Percentiles rank a stretch among this genome's conserved stretches.
phyloP scores from a whole-genome alignment of 2,329 filamentous ascomycete genomes.

The Cladosporium sphaerospermum region DNA sequence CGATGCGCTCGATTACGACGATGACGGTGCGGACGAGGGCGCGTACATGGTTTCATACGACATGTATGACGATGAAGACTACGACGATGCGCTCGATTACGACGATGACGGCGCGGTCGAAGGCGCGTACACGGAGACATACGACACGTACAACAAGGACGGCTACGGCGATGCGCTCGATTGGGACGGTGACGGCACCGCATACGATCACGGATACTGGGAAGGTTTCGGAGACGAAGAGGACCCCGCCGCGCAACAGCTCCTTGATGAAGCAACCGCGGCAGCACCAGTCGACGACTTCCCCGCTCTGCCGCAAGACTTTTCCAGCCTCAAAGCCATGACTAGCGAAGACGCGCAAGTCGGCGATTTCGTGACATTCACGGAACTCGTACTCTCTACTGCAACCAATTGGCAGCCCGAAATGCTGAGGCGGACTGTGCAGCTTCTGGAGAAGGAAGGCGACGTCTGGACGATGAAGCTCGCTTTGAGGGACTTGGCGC shows the following conservation, averaged over 20 bases:
- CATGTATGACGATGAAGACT: slow-evolving; percentile 16
- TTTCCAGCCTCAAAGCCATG: slow-evolving; percentile 47
- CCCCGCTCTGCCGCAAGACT: slow-evolving; percentile 33
- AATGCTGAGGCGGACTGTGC: slow-evolving; percentile 58
- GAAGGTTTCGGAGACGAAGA: slow-evolving; percentile 16
- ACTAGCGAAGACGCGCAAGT: slow-evolving; percentile 42
- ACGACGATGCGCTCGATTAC: slow-evolving; percentile 1
- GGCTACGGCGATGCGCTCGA: slow-evolving; percentile 6
- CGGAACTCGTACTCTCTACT: slow-evolving; percentile 55
- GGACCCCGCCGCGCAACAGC: slow-evolving; percentile 26
- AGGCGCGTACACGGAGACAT: slow-evolving; percentile 26
- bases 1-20: slow-evolving; percentile 39
- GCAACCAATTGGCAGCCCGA: slow-evolving; percentile 62
- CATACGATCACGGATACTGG: background rate
- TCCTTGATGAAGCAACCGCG: slow-evolving; percentile 19
- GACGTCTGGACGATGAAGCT: slow-evolving; percentile 51
- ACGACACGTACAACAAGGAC: slow-evolving; percentile 19
- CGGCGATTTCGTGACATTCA: slow-evolving; percentile 65
- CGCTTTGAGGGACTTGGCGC: slow-evolving; percentile 60
- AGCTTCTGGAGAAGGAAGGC: slow-evolving; percentile 50
- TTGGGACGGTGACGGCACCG: background rate
- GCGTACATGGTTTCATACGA: slow-evolving; percentile 26
- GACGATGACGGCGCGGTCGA: slow-evolving; percentile 6
- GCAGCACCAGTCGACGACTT: slow-evolving; percentile 49
- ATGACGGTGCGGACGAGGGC: slow-evolving; percentile 29